Evolutionary conservation across 352 stramenopile species (phyloP), one percentile per base, ranked within the genome.

Genomic region (Phytophthora citrophthora): DNA sequence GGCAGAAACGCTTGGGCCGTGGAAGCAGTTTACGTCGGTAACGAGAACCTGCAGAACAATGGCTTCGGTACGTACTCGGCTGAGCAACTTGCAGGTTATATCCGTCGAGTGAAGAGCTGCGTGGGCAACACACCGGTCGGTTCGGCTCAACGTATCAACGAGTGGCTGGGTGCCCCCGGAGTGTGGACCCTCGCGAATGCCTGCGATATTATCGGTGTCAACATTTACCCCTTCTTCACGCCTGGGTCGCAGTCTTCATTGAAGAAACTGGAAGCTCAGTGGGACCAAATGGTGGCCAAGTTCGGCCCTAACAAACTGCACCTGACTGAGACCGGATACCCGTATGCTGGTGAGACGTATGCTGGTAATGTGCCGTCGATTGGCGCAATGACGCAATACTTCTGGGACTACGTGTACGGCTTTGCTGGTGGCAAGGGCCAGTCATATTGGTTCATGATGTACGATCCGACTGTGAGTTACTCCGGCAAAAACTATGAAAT

Each of bases 11-110:
- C 75, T 0, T 49, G 64, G 32, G 66, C 41, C 2, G 71, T 92
- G 13, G 64, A 86, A n/a, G 81, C 79, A 11, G 79, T 92, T 31
- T 90, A 86, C 64, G 79, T 86, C 27, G 83, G 83, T 43, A 92
- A 90, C 66, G 83, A 90, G 43, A 70, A 91, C 65, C 64, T 91
- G 6, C 53, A 63, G 38, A 85, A 86, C 54, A 76, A 66, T 15
- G 57, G 51, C 40, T 81, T 72, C 24, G 79, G 77, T 11, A 57
- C 34, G 4, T 77, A 50, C 46, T 65, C 70, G 7, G 70, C 70
- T 46, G 59, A 62, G 2, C 26, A 76, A 45, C 69, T 90, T 29
- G 44, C 63, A 15, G 65, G 53, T 26, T 79, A 78, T 52, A 83
- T 90, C 47, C 34, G 70, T 16, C 69, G 77, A 16, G 68, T 91